These are phyloP conservation scores for Blastocystis sp. DNA, from an alignment of 352 stramenopile species.

Conservation along the genomic window DNA sequence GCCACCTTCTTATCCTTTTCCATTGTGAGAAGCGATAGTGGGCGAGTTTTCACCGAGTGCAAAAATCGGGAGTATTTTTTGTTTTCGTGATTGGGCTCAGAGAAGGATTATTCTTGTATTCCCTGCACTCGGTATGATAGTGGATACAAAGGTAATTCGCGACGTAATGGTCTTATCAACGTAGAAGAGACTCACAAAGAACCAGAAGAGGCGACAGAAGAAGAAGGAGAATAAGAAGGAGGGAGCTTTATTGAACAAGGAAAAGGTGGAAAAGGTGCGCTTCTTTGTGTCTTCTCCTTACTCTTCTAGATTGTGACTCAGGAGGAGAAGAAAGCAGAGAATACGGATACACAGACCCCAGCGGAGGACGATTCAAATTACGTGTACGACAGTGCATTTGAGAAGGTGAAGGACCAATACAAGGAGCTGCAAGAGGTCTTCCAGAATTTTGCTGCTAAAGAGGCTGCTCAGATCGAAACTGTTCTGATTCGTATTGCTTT, in stretches of 20 bases:
- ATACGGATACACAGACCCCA: not conserved
- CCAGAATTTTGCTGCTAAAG: constrained; percentile 60
- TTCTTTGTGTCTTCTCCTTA: not conserved
- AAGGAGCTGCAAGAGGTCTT: constrained; percentile 60
- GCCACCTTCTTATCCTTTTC: constrained; percentile 25
- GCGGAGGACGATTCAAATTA: not conserved
- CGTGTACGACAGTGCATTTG: constrained; percentile 19
- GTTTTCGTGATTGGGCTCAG: not conserved
- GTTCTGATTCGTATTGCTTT: not conserved
- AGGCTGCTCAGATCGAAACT: not conserved
- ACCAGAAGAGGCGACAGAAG: constrained; percentile 53
- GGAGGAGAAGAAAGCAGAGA: constrained; percentile 10
- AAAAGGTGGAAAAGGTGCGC: constrained; percentile 10
- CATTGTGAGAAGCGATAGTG: not conserved
- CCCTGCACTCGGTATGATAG: constrained; percentile 7
- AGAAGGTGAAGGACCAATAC: constrained; percentile 61
- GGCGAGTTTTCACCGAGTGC: not conserved
- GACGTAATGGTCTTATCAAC: not conserved
- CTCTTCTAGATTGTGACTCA: not conserved
- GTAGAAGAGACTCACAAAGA: constrained; percentile 61
- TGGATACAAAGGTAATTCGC: not conserved
- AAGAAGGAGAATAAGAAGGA: constrained; percentile 68
- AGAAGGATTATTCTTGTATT: not conserved
- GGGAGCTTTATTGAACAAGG: constrained; percentile 9
- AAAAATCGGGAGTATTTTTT: not conserved